Base-by-base conservation (phyloP, 768 basidiomycete species). In the Russula emetica region DNA sequence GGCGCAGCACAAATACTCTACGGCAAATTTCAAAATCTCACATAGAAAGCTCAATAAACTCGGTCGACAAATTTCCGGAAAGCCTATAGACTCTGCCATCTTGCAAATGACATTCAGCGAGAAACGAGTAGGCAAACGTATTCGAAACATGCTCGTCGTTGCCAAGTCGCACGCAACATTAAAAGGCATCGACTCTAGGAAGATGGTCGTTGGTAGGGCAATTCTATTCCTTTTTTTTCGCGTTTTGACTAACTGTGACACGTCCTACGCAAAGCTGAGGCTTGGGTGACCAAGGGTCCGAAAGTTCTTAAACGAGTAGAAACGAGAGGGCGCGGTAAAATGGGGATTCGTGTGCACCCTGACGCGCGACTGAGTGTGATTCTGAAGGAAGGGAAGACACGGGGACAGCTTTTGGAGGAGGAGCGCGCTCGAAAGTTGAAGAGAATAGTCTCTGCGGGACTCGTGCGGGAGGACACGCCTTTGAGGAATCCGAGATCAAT, bases 81-180 rank as follows among this genome's bases (percentile, higher is more conserved):
- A 93, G 70, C 94, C 95, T 20, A 88, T 98, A 64, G 95, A 98
- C 76, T 85, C 88, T 69, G 96, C 96, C 40, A 96, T 99, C 72
- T 78, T 98, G 62, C 96, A 99, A 71, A 95, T 98, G 92, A 84
- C 90, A 73, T 98, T 97, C 75, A 92, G 90, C 67, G 89, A 95
- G 74, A 99, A 99, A 77, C 83, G 92, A 26, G 92, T 90, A 16
- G 87, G 92, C 67, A 81, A 79, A 53, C 86, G 92, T 64, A 85
- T 99, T 63, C 87, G 92, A 82, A 90, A 87, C 69, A 93, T 93
- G 83, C 81, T 98, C 51, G 85, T 84, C 14, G 84, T 90, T 1
- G 94, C 94, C 2, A 88, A 90, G 71, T 85, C 94, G 71, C 90
- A 95, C 70, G 96, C 95, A 0, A 77, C 76, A 32, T 79, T 88